phyloP scores from a whole-genome alignment of 2,329 filamentous ascomycete species.

The Chaetomium olivaceum region DNA sequence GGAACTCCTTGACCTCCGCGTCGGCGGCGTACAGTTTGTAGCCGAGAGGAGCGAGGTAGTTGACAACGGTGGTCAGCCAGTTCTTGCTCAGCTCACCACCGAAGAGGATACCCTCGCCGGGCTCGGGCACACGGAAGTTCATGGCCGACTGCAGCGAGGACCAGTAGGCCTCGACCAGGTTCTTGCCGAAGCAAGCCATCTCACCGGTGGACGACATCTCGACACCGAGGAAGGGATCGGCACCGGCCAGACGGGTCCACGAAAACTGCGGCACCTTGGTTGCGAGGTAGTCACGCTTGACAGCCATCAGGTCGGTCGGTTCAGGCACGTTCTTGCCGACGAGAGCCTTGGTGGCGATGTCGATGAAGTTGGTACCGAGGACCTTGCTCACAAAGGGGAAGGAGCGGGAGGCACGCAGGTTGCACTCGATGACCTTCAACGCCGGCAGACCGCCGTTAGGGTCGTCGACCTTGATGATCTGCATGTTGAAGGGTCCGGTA shows the following conservation, averaged over 20 bases:
- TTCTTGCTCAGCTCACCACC: constrained; percentile 77
- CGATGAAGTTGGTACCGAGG: constrained; percentile 93
- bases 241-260: constrained; percentile 95
- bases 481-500: constrained; percentile 99
- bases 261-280: constrained; percentile 99
- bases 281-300: constrained; percentile 87
- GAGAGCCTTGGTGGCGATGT: constrained; percentile 89
- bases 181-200: constrained; percentile 97
- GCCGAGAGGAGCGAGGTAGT: constrained; percentile 83
- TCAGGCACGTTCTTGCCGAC: constrained; percentile 82
- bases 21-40: constrained; percentile 94
- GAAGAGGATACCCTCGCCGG: constrained; percentile 92
- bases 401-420: constrained; percentile 92
- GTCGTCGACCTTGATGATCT: constrained; percentile 91
- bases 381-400: constrained; percentile 99
- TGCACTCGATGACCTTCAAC: constrained; percentile 97
- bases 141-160: constrained; percentile 92
- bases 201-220: constrained; percentile 98
- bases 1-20: constrained; percentile 75
- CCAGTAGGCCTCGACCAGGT: constrained; percentile 97
- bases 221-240: constrained; percentile 95
- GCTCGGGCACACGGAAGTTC: constrained; percentile 97
- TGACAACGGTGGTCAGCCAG: constrained; percentile 75
- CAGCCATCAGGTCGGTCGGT: constrained; percentile 82
- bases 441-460: constrained; percentile 72